Evolutionary conservation across 164 flowering plant genomes (phyloP).

Genomic region (Buxus sempervirens): DNA sequence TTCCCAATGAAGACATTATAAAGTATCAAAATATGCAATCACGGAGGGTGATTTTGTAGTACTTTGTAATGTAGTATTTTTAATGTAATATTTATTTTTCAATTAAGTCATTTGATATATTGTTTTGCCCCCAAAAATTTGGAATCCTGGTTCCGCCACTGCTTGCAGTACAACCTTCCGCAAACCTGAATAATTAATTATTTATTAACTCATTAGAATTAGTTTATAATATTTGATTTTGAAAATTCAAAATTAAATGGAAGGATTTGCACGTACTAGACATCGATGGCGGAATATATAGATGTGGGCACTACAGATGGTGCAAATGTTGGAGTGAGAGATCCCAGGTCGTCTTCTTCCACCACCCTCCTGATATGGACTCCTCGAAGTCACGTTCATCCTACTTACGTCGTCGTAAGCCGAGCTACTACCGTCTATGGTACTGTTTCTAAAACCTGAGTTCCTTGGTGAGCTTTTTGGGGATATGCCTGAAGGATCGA

Average conservation of each 20-base stretch:
- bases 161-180: conserved; percentile 76
- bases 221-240: too few species aligned
- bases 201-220: too few species aligned
- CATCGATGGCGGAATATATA: conserved; percentile 66
- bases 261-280: conserved; percentile 53
- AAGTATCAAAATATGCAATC: too few species aligned
- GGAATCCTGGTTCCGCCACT: too few species aligned
- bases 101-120: too few species aligned
- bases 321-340: conserved; percentile 76
- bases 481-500: not conserved
- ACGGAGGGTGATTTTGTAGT: too few species aligned
- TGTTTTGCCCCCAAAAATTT: too few species aligned
- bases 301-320: conserved; percentile 48
- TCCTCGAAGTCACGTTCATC: conserved; percentile 21
- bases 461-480: not conserved
- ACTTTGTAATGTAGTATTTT: too few species aligned
- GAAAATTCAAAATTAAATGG: too few species aligned
- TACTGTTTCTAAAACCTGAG: conserved; percentile 19
- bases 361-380: conserved; percentile 12
- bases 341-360: conserved; percentile 54
- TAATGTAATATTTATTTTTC: too few species aligned
- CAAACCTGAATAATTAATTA: conserved; percentile 44
- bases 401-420: conserved; percentile 32
- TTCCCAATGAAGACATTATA: too few species aligned
- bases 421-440: conserved; percentile 20